A percentile compares a stretch with the other conserved stretches of the same genome.
phyloP scores from a whole-genome alignment of 2,329 filamentous ascomycete genomes.

The Thermomyces lanuginosus region DNA sequence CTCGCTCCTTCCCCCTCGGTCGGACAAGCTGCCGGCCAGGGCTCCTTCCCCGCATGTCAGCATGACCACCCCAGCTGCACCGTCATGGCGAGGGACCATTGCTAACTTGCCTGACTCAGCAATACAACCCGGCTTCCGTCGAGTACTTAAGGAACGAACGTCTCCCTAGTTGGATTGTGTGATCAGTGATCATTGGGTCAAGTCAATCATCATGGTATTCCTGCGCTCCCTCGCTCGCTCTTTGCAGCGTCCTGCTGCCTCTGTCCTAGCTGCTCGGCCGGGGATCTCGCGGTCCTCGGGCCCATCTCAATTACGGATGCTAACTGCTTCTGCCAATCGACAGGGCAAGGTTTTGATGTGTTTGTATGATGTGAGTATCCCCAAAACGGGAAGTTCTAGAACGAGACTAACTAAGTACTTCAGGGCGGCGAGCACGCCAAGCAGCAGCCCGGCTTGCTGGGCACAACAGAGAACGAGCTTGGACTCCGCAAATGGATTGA shows the following conservation, averaged over 20 bases:
- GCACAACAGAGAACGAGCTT: slow-evolving; percentile 96
- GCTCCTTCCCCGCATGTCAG: too few relatives aligned
- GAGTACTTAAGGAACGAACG: too few relatives aligned
- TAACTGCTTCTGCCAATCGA: slow-evolving; percentile 48
- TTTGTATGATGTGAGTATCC: slow-evolving; percentile 63
- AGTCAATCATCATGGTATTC: slow-evolving; percentile 43
- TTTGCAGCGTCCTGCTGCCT: slow-evolving; percentile 38
- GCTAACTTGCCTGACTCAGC: too few relatives aligned
- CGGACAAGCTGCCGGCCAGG: too few relatives aligned
- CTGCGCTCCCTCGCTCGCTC: slow-evolving; percentile 42
- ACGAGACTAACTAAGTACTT: too few relatives aligned
- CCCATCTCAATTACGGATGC: slow-evolving; percentile 39
- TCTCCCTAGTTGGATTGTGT: slow-evolving; percentile 3
- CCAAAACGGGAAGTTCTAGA: background rate
- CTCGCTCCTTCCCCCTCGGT: too few relatives aligned
- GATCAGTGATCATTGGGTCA: slow-evolving; percentile 2
- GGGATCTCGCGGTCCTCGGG: slow-evolving; percentile 18
- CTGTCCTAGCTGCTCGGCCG: slow-evolving; percentile 29
- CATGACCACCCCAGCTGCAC: too few relatives aligned
- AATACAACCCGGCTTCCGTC: too few relatives aligned
- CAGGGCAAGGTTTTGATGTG: slow-evolving; percentile 94
- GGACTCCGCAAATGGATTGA: slow-evolving; percentile 95
- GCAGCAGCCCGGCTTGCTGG: slow-evolving; percentile 74
- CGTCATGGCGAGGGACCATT: too few relatives aligned
- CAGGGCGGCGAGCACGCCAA: slow-evolving; percentile 68